Evolutionary conservation across 2,329 filamentous ascomycete species (phyloP).

Genomic region (Cladorrhinum sp.): DNA sequence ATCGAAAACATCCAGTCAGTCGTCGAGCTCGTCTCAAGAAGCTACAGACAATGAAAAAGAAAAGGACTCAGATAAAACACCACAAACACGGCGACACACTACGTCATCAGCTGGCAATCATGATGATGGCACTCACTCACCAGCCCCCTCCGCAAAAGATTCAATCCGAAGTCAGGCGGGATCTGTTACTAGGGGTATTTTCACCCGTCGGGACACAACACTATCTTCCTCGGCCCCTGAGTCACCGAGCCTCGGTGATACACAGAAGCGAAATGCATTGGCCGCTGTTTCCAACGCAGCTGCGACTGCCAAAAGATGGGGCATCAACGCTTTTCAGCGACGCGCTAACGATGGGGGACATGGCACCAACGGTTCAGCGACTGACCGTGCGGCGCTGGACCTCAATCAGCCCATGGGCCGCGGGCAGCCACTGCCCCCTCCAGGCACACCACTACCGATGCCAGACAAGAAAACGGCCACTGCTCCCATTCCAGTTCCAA

Average conservation of each 20-base stretch:
- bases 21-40: conserved; percentile 48
- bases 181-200: conserved; percentile 24
- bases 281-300: conserved; percentile 56
- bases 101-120: conserved; percentile 37
- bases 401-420: conserved; percentile 72
- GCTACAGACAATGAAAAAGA: conserved; percentile 42
- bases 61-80: conserved; percentile 37
- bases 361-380: background rate
- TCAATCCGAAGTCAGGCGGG: conserved; percentile 23
- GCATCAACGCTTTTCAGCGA: conserved; percentile 54
- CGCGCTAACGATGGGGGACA: conserved; percentile 39
- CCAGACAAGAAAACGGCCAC: conserved; percentile 61
- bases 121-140: conserved; percentile 28
- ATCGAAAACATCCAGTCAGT: conserved; percentile 44
- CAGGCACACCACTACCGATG: conserved; percentile 72
- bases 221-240: conserved; percentile 12
- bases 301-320: conserved; percentile 56
- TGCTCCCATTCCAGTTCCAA: conserved; percentile 56
- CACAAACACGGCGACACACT: conserved; percentile 34
- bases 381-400: conserved; percentile 37
- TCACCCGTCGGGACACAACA: conserved; percentile 25
- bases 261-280: conserved; percentile 47
- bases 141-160: conserved; percentile 24
- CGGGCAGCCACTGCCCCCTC: conserved; percentile 77
- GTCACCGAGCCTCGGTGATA: conserved; percentile 19